Evolutionary conservation across 2,329 filamentous ascomycete species (phyloP).

Genomic region (Westerdykella ornata): DNA sequence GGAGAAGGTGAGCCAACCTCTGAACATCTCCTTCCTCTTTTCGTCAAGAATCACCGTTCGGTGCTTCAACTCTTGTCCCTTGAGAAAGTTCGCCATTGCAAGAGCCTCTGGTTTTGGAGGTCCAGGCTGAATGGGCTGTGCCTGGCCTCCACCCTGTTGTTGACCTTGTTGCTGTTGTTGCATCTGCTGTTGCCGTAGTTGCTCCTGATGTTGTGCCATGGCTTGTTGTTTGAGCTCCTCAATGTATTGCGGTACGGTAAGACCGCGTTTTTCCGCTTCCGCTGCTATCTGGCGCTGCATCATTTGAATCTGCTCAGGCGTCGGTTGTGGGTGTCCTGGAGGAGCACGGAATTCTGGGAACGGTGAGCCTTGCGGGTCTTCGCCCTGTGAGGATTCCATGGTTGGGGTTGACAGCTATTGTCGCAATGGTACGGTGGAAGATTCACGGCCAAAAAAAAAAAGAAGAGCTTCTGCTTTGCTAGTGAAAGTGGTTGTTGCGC

Average conservation of each 20-base stretch:
- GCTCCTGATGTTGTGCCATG: conserved; percentile 50
- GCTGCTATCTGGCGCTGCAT: conserved; percentile 78
- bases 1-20: conserved; percentile 51
- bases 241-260: conserved; percentile 80
- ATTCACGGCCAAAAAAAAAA: neutral
- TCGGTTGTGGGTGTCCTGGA: conserved; percentile 44
- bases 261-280: conserved; percentile 76
- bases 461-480: neutral
- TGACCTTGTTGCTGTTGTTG: conserved; percentile 27
- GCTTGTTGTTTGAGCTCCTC: conserved; percentile 49
- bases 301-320: conserved; percentile 74
- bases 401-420: conserved; percentile 1
- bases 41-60: conserved; percentile 91
- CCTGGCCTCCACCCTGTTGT: conserved; percentile 39
- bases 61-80: conserved; percentile 75
- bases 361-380: conserved; percentile 13
- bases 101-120: conserved; percentile 85
- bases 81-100: conserved; percentile 82
- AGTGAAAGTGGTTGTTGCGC: neutral
- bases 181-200: conserved; percentile 37
- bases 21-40: conserved; percentile 97
- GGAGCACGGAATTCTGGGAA: conserved; percentile 16
- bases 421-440: neutral
- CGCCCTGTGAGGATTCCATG: conserved; percentile 3
- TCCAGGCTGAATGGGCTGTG: conserved; percentile 64